Conservation (phyloP, 139 green algal species). For the Chlorella sp. region DNA sequence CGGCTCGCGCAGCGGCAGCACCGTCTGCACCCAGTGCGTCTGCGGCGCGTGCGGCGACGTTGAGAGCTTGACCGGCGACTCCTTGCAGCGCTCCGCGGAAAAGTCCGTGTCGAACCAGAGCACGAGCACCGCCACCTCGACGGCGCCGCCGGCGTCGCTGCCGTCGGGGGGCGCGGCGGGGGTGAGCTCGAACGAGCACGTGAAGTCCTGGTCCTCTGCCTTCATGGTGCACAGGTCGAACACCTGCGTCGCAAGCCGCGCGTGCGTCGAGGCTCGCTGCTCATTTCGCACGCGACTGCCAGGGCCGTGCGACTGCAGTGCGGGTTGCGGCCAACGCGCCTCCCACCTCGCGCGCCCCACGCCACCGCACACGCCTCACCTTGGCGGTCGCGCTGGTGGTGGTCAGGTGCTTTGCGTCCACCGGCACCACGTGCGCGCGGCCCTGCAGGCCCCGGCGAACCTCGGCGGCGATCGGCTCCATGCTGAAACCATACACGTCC, state of each 20-base stretch:
- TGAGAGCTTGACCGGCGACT: constrained; percentile 65
- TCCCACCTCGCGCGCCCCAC: no score
- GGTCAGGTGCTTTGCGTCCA: constrained; percentile 47
- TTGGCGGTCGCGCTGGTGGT: constrained; percentile 21
- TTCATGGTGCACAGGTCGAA: constrained; percentile 73
- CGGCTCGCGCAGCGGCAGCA: constrained; percentile 65
- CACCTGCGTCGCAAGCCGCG: no score
- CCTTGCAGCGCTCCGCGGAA: constrained; percentile 68
- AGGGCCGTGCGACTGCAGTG: no score
- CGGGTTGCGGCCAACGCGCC: no score
- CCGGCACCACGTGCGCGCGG: constrained; percentile 47
- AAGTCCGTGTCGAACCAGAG: constrained; percentile 96
- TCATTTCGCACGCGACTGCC: no score
- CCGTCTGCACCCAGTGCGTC: constrained; percentile 93
- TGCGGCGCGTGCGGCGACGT: constrained; percentile 59
- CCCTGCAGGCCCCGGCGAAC: constrained; percentile 26
- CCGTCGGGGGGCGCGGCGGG: not conserved
- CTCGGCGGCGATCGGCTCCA: constrained; percentile 57
- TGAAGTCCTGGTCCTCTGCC: constrained; percentile 79
- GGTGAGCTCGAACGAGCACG: constrained; percentile 56
- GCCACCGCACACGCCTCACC: constrained; percentile 7
- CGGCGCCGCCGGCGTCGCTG: constrained; percentile 10
- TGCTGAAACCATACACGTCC: constrained; percentile 90
- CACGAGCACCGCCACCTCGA: constrained; percentile 54
- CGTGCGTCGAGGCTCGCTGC: no score